Evolutionary conservation across 1,284 basidiomycete genomes (phyloP), one percentile per base, ranked within the genome.

Genomic region (Afroboletus lepidellus): DNA sequence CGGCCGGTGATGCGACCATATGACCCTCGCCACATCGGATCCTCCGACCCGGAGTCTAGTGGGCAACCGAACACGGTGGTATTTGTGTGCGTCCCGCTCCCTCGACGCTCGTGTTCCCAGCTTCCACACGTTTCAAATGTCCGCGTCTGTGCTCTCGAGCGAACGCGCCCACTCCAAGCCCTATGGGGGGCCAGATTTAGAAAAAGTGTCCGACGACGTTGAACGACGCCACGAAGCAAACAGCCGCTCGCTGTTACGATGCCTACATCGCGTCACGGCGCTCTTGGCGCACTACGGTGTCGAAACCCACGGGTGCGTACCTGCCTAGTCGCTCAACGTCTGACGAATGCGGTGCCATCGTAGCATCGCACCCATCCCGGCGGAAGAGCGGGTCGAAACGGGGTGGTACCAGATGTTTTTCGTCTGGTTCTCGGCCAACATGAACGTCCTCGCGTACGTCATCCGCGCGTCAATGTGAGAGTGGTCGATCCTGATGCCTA

Each of bases 321-420:
- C 16, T 9, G 34, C 2, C 18, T 23, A 11, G 38, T n/a, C n/a
- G n/a, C n/a, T n/a, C n/a, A n/a, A n/a, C n/a, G n/a, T n/a, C 23
- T 21, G 7, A 42, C 11, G n/a, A 29, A 23, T 12, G 15, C 3
- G n/a, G 13, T 8, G 8, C 29, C n/a, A 25, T 50, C 33, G n/a
- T 23, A 84, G 83, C 1, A 82, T 85, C 27, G 67, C 72, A 3
- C 84, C 84, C 3, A 73, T 79, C 6, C 70, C 77, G 5, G 55
- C 56, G 0, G 73, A 75, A 45, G 66, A 77, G 48, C 70, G 83
- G 27, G 71, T 71, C 13, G 81, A 86, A 45, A 73, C 68, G 6
- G 74, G 81, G 11, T 74, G 81, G 53, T 80, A 81, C 57, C 83
- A 85, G 59, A 73, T 84, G 69, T 85, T 85, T 66, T 82, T 83